phyloP scores from a whole-genome alignment of 306 rosid species.

The Fragaria vesca region DNA sequence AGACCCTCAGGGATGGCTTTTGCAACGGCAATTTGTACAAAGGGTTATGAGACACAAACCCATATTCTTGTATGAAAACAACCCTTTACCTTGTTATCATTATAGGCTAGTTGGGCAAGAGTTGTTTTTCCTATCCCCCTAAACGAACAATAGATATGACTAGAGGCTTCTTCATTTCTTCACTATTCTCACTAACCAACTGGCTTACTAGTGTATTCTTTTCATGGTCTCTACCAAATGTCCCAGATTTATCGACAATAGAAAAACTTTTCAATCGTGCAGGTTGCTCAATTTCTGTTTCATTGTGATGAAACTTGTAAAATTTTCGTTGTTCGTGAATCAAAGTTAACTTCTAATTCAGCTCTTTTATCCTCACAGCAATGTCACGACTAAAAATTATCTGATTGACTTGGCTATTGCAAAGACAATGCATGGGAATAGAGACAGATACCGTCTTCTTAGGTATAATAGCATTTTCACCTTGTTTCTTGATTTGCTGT shows the following conservation, averaged over 20 bases:
- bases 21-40: not conserved
- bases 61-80: not conserved
- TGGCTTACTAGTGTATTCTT: not conserved
- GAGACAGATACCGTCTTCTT: not conserved
- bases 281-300: not conserved
- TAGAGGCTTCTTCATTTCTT: not conserved
- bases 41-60: not conserved
- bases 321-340: not conserved
- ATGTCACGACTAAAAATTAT: not conserved
- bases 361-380: not conserved
- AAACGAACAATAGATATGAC: not conserved
- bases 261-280: not conserved
- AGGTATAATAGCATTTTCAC: not conserved
- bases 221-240: not conserved
- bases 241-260: not conserved
- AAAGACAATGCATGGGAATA: not conserved
- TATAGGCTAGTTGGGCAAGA: not conserved
- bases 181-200: not conserved
- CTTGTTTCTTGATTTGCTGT: not conserved
- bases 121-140: not conserved
- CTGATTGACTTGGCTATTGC: not conserved
- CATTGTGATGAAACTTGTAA: not conserved
- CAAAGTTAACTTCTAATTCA: not conserved
- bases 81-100: not conserved
- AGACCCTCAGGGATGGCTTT: not conserved